Evolutionary conservation across 164 flowering plant genomes (phyloP).

Genomic region (Chloranthus sessilifolius): DNA sequence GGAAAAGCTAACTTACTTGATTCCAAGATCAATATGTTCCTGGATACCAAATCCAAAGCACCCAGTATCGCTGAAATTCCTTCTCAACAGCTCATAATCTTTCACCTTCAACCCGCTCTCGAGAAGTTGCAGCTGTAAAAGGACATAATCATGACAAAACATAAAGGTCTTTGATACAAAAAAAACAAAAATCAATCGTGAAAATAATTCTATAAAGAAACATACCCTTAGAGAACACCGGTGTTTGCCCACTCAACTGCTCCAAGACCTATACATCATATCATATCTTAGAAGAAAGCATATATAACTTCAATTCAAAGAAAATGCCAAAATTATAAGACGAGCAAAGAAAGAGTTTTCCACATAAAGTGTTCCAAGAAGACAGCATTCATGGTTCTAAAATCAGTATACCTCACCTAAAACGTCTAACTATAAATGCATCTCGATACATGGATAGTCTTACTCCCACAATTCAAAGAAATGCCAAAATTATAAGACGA

Average conservation of each 20-base stretch:
- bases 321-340: too few species aligned
- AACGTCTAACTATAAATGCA: too few species aligned
- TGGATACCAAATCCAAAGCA: constrained; percentile 59
- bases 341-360: too few species aligned
- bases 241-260: constrained; percentile 17
- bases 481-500: too few species aligned
- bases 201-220: neutral
- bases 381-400: too few species aligned
- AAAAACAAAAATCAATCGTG: neutral
- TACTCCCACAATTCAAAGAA: too few species aligned
- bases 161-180: neutral
- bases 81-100: constrained; percentile 49
- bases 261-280: constrained; percentile 18
- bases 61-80: constrained; percentile 55
- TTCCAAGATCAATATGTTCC: constrained; percentile 62
- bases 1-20: constrained; percentile 35
- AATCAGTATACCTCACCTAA: too few species aligned
- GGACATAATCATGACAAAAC: neutral
- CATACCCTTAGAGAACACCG: constrained; percentile 16
- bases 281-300: too few species aligned
- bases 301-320: too few species aligned
- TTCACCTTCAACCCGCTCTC: constrained; percentile 58
- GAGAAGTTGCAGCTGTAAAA: constrained; percentile 39
- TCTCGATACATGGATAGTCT: too few species aligned
- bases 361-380: too few species aligned